Evolutionary conservation across 2,329 filamentous ascomycete species (phyloP), one percentile per base, ranked within the genome.

Genomic region (Tolypocladium capitatum): DNA sequence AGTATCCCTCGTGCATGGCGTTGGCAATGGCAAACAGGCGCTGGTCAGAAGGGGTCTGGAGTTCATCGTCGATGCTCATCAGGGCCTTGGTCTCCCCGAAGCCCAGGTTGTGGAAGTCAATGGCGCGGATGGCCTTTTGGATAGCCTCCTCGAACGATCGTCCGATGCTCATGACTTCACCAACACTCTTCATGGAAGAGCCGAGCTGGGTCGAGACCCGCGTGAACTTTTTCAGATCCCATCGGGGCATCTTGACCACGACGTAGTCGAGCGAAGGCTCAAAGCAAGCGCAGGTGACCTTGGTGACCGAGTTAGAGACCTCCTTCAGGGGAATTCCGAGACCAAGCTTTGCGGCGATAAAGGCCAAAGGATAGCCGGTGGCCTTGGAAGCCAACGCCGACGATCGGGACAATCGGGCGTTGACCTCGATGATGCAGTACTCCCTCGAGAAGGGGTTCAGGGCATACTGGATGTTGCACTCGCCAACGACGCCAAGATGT

Each of bases 351-450:
- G 92, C 92, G 33, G 92, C 92, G 58, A 96, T 92, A 62, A 96
- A 98, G 8, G 92, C 91, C 55, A 98, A 72, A 31, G 91, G 91
- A 63, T 97, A 98, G 34, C 92, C 91, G 9, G 91, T 98, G 8
- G 91, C 91, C 73, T 98, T 98, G 21, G 92, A 97, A 21, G 91
- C 91, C 53, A 98, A 74, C 16, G 92, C 91, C 11, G 91, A 98
- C 44, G 91, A 98, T 69, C 92, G 79, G 45, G 91, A 98, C 50
- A 98, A 73, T 76, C 91, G 84, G 44, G 91, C 92, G 61, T 98
- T 98, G 71, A 98, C 92, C 67, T 98, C 92, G 61, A 98, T 98
- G 56, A 98, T 96, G 74, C 92, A 96, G 72, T 96, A 98, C 63
- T 98, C 92, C 63, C 79, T 83, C 1, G 90, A 96, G 66, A 90